phyloP scores from a whole-genome alignment of 1,139 yeast genomes.

The Candida anutae region DNA sequence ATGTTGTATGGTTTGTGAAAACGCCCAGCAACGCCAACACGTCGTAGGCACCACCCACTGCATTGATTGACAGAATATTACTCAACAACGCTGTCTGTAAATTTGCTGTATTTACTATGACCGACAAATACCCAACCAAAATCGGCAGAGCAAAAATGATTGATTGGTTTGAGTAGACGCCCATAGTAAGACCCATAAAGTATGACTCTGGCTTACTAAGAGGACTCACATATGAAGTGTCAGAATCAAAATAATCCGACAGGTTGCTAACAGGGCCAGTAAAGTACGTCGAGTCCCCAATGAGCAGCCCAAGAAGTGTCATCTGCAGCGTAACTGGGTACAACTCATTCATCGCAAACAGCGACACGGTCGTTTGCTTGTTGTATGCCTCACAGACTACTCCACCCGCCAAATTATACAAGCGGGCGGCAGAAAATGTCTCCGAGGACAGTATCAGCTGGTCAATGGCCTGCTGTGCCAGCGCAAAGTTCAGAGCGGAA shows the following conservation, averaged over 20 bases:
- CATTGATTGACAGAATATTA: background rate
- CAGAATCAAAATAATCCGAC: slow-evolving; percentile 15
- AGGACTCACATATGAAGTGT: too few relatives aligned
- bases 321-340: slow-evolving; percentile 45
- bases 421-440: slow-evolving; percentile 54
- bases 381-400: slow-evolving; percentile 29
- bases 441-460: slow-evolving; percentile 60
- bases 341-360: slow-evolving; percentile 29
- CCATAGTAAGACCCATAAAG: slow-evolving; percentile 56
- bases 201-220: slow-evolving; percentile 13
- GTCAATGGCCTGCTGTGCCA: slow-evolving; percentile 41
- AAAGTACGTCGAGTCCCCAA: slow-evolving; percentile 30
- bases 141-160: slow-evolving; percentile 52
- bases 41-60: background rate
- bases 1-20: background rate
- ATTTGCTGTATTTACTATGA: slow-evolving; percentile 52
- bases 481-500: slow-evolving; percentile 32
- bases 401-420: slow-evolving; percentile 51
- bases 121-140: slow-evolving; percentile 66
- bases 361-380: slow-evolving; percentile 21
- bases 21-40: background rate
- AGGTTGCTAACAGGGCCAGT: slow-evolving; percentile 53
- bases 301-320: slow-evolving; percentile 11
- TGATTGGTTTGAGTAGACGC: slow-evolving; percentile 67
- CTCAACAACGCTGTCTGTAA: too few relatives aligned